Conservation (phyloP, 352 stramenopile species). For the Globisporangium camurandrum region DNA sequence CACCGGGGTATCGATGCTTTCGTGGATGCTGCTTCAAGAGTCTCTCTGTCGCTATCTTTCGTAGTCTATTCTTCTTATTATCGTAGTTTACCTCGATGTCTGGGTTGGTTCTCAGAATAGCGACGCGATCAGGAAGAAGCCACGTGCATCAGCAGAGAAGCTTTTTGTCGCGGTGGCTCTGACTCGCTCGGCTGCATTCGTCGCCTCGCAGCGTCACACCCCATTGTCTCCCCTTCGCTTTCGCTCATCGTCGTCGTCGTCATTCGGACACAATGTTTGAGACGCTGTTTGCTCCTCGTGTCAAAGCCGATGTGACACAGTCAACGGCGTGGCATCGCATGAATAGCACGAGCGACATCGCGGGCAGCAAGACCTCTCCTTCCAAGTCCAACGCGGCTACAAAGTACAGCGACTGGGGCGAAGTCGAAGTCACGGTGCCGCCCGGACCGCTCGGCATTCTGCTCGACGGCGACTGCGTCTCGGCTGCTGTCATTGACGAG, state of each 20-base stretch:
- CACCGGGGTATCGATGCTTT: not conserved
- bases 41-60: too few species aligned
- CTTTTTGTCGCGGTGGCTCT: not conserved
- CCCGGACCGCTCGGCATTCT: slow-evolving; percentile 49
- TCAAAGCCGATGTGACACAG: too few species aligned
- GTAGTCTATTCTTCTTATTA: too few species aligned
- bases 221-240: too few species aligned
- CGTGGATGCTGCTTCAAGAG: not conserved
- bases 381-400: not conserved
- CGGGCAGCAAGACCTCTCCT: not conserved
- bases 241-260: too few species aligned
- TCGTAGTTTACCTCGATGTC: too few species aligned
- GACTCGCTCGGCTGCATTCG: too few species aligned
- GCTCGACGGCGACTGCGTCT: slow-evolving; percentile 35
- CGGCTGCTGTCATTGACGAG: slow-evolving; percentile 39
- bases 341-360: too few species aligned
- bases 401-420: slow-evolving; percentile 11
- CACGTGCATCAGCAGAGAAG: not conserved
- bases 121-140: too few species aligned
- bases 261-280: slow-evolving; percentile 1
- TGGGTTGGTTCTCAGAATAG: not conserved
- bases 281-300: slow-evolving; percentile 3
- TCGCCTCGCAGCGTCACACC: too few species aligned
- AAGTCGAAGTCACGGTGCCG: slow-evolving; percentile 39
- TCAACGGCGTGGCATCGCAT: too few species aligned